Conservation (phyloP, 805 yeast genomes). For the Candida awuae region DNA sequence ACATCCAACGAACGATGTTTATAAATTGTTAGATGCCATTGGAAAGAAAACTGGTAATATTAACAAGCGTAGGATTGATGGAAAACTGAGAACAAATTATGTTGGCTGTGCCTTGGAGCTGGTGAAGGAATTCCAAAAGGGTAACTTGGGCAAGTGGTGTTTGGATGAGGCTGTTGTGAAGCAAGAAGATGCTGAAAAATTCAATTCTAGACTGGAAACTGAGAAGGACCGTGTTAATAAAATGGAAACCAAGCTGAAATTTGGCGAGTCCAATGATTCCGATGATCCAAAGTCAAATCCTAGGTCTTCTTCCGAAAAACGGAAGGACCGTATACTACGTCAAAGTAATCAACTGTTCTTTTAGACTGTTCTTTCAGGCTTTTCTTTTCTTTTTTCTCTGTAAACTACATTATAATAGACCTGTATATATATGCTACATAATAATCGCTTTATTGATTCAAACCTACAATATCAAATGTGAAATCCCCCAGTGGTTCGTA, state of each 20-base stretch:
- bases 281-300: not conserved
- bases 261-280: not conserved
- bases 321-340: not conserved
- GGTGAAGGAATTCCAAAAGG: slow-evolving; percentile 54
- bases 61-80: slow-evolving; percentile 18
- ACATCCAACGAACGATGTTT: slow-evolving; percentile 66
- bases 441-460: too few species aligned
- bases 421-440: not conserved
- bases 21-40: slow-evolving; percentile 43
- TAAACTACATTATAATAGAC: too few species aligned
- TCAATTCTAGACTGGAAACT: slow-evolving; percentile 4
- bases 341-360: slow-evolving; percentile 6
- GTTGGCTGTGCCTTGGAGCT: slow-evolving; percentile 56
- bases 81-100: slow-evolving; percentile 37
- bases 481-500: too few species aligned
- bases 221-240: slow-evolving; percentile 15
- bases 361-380: too few species aligned
- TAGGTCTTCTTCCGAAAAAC: not conserved
- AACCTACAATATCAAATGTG: too few species aligned
- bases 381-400: too few species aligned
- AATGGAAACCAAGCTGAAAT: slow-evolving; percentile 2
- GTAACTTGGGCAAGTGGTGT: slow-evolving; percentile 33
- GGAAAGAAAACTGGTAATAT: slow-evolving; percentile 32
- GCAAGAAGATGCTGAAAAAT: slow-evolving; percentile 6
- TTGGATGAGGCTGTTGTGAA: slow-evolving; percentile 21